phyloP scores from a whole-genome alignment of 495 filamentous ascomycete species.

The Penicillium coffeae region DNA sequence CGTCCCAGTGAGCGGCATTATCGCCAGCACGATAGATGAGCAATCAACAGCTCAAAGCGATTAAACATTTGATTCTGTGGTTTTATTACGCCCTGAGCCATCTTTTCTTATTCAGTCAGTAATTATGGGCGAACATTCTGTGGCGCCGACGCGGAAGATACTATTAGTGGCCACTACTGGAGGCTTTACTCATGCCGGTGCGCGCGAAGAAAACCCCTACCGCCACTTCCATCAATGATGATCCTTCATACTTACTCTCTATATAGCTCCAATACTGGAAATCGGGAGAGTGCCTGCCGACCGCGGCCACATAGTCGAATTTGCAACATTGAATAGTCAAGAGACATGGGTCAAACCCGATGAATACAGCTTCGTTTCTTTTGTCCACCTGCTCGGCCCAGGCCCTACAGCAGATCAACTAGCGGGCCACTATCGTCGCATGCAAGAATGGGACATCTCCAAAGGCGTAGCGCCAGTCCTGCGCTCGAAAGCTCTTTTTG shows the following conservation, averaged over 20 bases:
- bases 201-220: conserved; percentile 10
- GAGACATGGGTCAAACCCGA: conserved; percentile 24
- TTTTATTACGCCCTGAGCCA: too few relatives aligned
- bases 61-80: too few relatives aligned
- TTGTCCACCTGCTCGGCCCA: conserved; percentile 17
- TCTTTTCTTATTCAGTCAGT: too few relatives aligned
- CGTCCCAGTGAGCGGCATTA: too few relatives aligned
- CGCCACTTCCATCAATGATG: conserved; percentile 1
- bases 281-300: conserved; percentile 29
- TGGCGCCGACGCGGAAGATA: conserved; percentile 20
- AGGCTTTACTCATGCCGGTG: conserved; percentile 27
- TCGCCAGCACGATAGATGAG: too few relatives aligned
- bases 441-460: conserved; percentile 27
- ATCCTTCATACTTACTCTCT: too few relatives aligned
- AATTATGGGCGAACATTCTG: background rate
- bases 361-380: conserved; percentile 25
- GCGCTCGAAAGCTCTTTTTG: conserved; percentile 28
- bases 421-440: conserved; percentile 26
- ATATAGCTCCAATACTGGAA: conserved; percentile 34
- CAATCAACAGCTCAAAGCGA: too few relatives aligned
- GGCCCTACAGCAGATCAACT: conserved; percentile 17
- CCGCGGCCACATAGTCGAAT: conserved; percentile 34
- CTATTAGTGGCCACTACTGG: conserved; percentile 24
- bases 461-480: conserved; percentile 21
- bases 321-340: conserved; percentile 35